A percentile compares a stretch with the other conserved stretches of the same genome.
Conservation (phyloP, 2,329 filamentous ascomycete species). For the Mollisia scopiformis region DNA sequence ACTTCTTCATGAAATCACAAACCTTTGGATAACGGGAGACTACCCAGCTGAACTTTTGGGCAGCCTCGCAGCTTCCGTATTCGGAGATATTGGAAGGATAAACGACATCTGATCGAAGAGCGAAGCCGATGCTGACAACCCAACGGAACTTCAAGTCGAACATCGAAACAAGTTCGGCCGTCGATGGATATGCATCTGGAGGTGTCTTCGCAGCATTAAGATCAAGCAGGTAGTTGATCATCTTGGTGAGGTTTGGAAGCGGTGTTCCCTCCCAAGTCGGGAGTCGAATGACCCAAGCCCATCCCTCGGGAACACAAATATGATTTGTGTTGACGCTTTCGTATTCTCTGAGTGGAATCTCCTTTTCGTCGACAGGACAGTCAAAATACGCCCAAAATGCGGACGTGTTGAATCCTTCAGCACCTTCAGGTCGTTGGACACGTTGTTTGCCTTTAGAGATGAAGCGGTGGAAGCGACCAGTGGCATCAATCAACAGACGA, state of each 20-base stretch:
- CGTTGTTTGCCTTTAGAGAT: slow-evolving; percentile 24
- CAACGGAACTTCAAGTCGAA: slow-evolving; percentile 31
- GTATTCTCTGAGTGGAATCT: slow-evolving; percentile 30
- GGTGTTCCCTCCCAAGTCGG: slow-evolving; percentile 32
- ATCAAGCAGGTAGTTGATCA: slow-evolving; percentile 34
- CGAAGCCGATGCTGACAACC: slow-evolving; percentile 33
- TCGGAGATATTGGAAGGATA: slow-evolving; percentile 27
- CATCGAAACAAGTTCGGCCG: slow-evolving; percentile 24
- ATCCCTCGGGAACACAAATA: slow-evolving; percentile 34
- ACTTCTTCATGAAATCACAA: neutral
- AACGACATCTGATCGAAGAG: slow-evolving; percentile 22
- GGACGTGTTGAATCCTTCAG: slow-evolving; percentile 23
- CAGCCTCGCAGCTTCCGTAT: slow-evolving; percentile 31
- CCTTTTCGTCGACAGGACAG: slow-evolving; percentile 22
- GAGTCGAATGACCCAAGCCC: slow-evolving; percentile 34
- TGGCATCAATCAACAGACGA: slow-evolving; percentile 29
- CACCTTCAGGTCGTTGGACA: slow-evolving; percentile 23
- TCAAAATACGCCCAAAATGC: slow-evolving; percentile 30
- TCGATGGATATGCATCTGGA: slow-evolving; percentile 25
- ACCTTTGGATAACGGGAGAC: neutral
- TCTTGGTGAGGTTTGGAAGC: slow-evolving; percentile 29
- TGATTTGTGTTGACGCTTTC: slow-evolving; percentile 34
- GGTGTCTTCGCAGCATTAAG: slow-evolving; percentile 22
- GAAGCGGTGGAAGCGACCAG: slow-evolving; percentile 28
- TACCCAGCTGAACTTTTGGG: slow-evolving; percentile 31